These are phyloP conservation scores for Nigrograna mackinnonii DNA, from an alignment of 2,329 filamentous ascomycete genomes.

Conservation along the genomic window DNA sequence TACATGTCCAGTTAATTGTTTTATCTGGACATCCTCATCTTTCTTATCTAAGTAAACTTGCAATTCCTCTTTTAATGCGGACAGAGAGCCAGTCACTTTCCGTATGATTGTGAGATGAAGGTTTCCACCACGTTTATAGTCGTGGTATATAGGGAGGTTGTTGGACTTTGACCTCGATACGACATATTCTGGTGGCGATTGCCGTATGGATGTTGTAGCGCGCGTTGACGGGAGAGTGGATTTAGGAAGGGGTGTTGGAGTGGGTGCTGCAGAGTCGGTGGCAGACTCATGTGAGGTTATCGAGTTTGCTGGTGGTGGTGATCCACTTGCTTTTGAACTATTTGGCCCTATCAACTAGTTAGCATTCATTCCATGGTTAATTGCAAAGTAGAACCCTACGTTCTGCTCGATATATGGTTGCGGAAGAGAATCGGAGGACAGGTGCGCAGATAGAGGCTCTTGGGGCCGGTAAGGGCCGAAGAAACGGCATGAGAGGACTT, in stretches of 20 bases:
- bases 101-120: constrained; percentile 74
- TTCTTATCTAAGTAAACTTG: constrained; percentile 60
- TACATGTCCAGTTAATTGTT: constrained; percentile 71
- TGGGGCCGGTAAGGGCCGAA: constrained; percentile 44
- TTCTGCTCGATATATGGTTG: too few relatives aligned
- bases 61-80: constrained; percentile 67
- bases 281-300: too few relatives aligned
- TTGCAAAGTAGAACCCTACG: too few relatives aligned
- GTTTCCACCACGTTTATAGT: constrained; percentile 75
- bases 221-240: constrained; percentile 12
- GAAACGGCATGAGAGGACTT: constrained; percentile 41
- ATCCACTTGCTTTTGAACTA: background rate
- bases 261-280: too few relatives aligned
- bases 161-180: constrained; percentile 72
- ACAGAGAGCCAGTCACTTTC: constrained; percentile 75
- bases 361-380: too few relatives aligned
- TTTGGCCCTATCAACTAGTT: too few relatives aligned
- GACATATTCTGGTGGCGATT: constrained; percentile 60
- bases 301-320: constrained; percentile 9
- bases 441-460: constrained; percentile 38
- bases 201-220: constrained; percentile 22
- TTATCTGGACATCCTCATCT: constrained; percentile 59
- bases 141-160: constrained; percentile 77
- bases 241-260: constrained; percentile 30
- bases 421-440: constrained; percentile 46